phyloP scores from a whole-genome alignment of 805 yeast genomes.

The Hanseniaspora vineae region DNA sequence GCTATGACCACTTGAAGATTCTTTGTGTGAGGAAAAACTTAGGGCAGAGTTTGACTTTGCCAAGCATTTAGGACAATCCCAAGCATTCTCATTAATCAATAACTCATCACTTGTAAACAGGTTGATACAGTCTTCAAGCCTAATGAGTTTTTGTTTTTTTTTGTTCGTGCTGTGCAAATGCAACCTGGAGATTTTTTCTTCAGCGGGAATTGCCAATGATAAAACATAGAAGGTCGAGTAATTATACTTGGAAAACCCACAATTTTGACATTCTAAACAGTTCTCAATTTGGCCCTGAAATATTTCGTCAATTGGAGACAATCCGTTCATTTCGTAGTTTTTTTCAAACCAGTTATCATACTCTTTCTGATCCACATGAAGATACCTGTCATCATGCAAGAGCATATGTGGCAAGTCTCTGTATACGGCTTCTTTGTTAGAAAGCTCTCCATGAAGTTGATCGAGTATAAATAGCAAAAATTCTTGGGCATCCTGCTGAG shows the following conservation, averaged over 20 bases:
- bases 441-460: conserved; percentile 54
- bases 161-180: conserved; percentile 8
- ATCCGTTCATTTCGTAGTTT: conserved; percentile 41
- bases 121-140: conserved; percentile 49
- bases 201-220: conserved; percentile 47
- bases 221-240: conserved; percentile 51
- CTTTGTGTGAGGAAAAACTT: too few species aligned
- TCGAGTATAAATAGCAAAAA: conserved; percentile 55
- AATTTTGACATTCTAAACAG: conserved; percentile 46
- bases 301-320: conserved; percentile 50
- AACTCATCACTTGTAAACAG: conserved; percentile 54
- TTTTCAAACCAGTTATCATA: conserved; percentile 51
- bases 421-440: conserved; percentile 26
- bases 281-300: conserved; percentile 69
- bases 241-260: conserved; percentile 47
- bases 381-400: conserved; percentile 19
- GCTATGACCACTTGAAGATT: too few species aligned
- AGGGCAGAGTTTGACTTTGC: not conserved
- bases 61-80: conserved; percentile 69
- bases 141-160: conserved; percentile 25
- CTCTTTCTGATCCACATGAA: conserved; percentile 28
- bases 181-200: conserved; percentile 2
- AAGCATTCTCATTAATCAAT: conserved; percentile 60
- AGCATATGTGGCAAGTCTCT: conserved; percentile 27
- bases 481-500: conserved; percentile 77